These are phyloP conservation scores for Penicillium roqueforti DNA, from an alignment of 495 filamentous ascomycete species.

Conservation along the genomic window DNA sequence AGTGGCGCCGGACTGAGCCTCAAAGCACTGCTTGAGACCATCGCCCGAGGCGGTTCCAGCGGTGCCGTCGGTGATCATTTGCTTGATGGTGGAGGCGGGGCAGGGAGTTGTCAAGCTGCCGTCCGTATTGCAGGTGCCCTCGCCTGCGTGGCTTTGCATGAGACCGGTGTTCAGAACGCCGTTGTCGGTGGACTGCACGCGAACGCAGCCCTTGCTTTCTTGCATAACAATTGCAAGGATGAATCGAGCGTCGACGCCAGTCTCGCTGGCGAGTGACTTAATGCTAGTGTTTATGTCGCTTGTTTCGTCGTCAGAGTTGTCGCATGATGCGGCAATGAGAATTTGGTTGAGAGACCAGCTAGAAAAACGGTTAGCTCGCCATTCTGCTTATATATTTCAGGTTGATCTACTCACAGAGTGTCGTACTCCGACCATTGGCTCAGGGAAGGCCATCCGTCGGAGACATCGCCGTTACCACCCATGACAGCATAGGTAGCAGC, in stretches of 20 bases:
- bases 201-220: conserved; percentile 56
- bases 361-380: neutral
- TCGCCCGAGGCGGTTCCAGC: conserved; percentile 37
- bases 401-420: conserved; percentile 12
- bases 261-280: conserved; percentile 28
- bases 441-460: conserved; percentile 23
- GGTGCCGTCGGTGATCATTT: conserved; percentile 50
- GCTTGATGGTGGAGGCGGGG: conserved; percentile 35
- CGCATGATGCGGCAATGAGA: conserved; percentile 41
- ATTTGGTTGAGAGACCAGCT: conserved; percentile 43
- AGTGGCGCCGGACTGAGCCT: conserved; percentile 24
- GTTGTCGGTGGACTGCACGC: conserved; percentile 44
- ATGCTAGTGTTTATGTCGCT: conserved; percentile 38
- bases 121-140: conserved; percentile 41
- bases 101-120: conserved; percentile 40
- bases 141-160: conserved; percentile 52
- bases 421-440: conserved; percentile 19
- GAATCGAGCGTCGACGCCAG: conserved; percentile 51
- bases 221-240: conserved; percentile 57
- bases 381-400: too few relatives aligned
- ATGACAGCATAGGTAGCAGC: conserved; percentile 14
- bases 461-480: conserved; percentile 18
- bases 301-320: conserved; percentile 44
- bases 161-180: conserved; percentile 51
- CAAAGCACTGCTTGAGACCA: conserved; percentile 40